These are phyloP conservation scores for Cercospora sp. DNA, from an alignment of 2,329 filamentous ascomycete species.

Conservation along the genomic window DNA sequence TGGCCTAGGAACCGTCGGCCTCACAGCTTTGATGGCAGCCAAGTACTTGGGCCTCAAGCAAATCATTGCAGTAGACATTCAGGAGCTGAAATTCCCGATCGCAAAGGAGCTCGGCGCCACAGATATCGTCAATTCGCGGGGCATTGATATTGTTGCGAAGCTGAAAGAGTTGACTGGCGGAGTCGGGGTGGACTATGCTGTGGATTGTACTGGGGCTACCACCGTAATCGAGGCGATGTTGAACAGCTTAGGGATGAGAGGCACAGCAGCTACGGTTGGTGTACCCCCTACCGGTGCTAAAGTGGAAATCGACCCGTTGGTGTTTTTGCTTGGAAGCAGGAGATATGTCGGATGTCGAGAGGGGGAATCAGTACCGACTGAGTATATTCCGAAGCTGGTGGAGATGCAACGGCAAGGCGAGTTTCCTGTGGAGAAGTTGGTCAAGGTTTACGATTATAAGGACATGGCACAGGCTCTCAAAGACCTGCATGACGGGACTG, in stretches of 20 bases:
- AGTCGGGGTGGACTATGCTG: slow-evolving; percentile 18
- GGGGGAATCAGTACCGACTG: neutral
- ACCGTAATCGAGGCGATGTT: slow-evolving; percentile 25
- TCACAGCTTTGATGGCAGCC: slow-evolving; percentile 28
- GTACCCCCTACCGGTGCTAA: neutral
- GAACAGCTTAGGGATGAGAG: slow-evolving; percentile 22
- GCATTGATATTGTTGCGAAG: neutral
- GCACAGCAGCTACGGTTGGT: slow-evolving; percentile 26
- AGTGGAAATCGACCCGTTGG: neutral
- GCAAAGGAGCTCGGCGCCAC: neutral
- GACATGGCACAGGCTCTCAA: neutral
- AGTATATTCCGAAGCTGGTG: neutral
- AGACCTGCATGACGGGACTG: neutral
- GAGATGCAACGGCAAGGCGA: neutral
- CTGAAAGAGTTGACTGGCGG: neutral
- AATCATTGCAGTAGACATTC: slow-evolving; percentile 29
- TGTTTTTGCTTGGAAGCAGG: neutral
- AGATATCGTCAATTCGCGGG: neutral
- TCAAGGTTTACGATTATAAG: neutral
- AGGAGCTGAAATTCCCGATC: slow-evolving; percentile 16
- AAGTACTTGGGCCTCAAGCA: slow-evolving; percentile 24
- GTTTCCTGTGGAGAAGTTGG: neutral
- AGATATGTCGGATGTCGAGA: neutral
- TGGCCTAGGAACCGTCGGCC: slow-evolving; percentile 24
- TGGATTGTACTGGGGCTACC: slow-evolving; percentile 25